phyloP scores from a whole-genome alignment of 768 basidiomycete genomes.

The Lactarius pseudohatsudake region DNA sequence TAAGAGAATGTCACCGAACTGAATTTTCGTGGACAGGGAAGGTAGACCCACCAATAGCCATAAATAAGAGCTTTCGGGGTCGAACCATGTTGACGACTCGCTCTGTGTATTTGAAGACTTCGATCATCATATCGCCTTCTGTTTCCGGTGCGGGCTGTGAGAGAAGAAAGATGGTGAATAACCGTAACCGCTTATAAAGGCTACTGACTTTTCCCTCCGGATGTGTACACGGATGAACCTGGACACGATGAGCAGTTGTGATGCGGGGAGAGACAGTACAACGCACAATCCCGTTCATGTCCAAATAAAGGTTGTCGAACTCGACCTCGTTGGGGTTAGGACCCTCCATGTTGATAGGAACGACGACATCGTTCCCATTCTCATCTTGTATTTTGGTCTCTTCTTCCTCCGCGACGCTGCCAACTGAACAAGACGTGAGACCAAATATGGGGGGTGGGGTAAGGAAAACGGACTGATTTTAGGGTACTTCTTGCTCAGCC shows the following conservation, averaged over 20 bases:
- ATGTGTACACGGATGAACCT: slow-evolving; percentile 99
- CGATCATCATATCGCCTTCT: slow-evolving; percentile 99
- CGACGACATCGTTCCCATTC: slow-evolving; percentile 61
- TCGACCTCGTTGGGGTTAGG: slow-evolving; percentile 96
- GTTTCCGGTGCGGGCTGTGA: slow-evolving; percentile 90
- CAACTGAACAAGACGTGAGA: slow-evolving; percentile 45
- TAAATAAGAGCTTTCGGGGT: slow-evolving; percentile 92
- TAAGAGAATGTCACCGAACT: slow-evolving; percentile 34
- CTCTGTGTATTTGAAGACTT: slow-evolving; percentile 95
- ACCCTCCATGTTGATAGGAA: slow-evolving; percentile 75
- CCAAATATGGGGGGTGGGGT: slow-evolving; percentile 2
- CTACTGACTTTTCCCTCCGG: slow-evolving; percentile 85
- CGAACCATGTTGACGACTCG: slow-evolving; percentile 96
- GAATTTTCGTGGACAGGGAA: slow-evolving; percentile 18
- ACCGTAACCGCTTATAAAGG: not conserved
- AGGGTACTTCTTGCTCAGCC: slow-evolving; percentile 98
- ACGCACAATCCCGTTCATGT: slow-evolving; percentile 98
- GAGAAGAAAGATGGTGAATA: slow-evolving; percentile 11
- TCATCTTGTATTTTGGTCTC: slow-evolving; percentile 65
- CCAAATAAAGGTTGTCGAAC: slow-evolving; percentile 95
- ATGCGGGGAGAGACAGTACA: slow-evolving; percentile 3
- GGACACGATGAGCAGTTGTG: slow-evolving; percentile 11
- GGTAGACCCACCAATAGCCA: slow-evolving; percentile 84
- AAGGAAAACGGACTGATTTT: slow-evolving; percentile 72
- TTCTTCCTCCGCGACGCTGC: slow-evolving; percentile 82